These are phyloP conservation scores for Kluyveromyces marxianus DNA, from an alignment of 1,139 yeast species.

Conservation along the genomic window DNA sequence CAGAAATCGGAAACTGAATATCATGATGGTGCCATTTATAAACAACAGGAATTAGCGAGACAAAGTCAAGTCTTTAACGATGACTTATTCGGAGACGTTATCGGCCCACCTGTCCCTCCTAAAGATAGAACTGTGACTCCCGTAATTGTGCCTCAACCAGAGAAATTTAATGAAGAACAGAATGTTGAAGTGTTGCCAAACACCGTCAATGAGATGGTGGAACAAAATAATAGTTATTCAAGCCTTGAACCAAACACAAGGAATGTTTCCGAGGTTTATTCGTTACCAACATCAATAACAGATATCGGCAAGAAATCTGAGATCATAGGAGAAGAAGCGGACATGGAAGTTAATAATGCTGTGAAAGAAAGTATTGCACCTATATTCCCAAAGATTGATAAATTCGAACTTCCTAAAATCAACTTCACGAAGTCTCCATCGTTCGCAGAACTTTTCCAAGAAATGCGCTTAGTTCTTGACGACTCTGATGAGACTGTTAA, in stretches of 20 bases:
- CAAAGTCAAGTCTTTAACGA: constrained; percentile 22
- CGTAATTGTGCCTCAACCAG: not conserved
- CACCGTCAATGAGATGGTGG: not conserved
- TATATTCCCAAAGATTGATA: constrained; percentile 14
- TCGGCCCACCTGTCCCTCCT: not conserved
- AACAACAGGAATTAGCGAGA: constrained; percentile 5
- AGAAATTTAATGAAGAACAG: not conserved
- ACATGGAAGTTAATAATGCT: too few relatives aligned
- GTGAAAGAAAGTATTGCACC: not conserved
- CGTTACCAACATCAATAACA: not conserved
- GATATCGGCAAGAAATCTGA: not conserved
- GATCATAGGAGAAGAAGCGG: too few relatives aligned
- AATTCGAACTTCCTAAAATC: constrained; percentile 7
- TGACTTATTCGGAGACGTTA: constrained; percentile 26
- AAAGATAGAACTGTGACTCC: not conserved
- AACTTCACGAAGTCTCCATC: constrained; percentile 24
- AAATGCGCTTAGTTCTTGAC: constrained; percentile 27
- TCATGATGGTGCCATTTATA: not conserved
- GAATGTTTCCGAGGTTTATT: not conserved
- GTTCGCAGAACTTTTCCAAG: constrained; percentile 24
- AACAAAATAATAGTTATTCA: not conserved
- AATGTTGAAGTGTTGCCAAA: not conserved
- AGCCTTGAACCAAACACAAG: not conserved
- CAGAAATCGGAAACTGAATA: too few relatives aligned
- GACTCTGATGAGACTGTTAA: constrained; percentile 26